Evolutionary conservation across 75 land plant species (phyloP).

Genomic region (Adiantum capillusveneris): DNA sequence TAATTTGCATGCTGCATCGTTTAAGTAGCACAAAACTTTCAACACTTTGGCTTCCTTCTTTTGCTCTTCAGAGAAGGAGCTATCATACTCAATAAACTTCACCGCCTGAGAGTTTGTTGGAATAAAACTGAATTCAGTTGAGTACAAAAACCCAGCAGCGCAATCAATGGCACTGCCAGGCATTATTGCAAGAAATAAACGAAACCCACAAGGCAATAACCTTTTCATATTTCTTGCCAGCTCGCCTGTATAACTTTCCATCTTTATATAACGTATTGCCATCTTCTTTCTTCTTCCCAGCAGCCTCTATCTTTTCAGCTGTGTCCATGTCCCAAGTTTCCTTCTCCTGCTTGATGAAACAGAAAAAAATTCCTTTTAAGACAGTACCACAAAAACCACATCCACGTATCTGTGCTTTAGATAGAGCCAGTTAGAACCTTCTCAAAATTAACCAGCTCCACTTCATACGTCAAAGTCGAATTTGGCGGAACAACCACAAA

Average conservation of each 20-base stretch:
- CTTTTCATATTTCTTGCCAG: slow-evolving; percentile 45
- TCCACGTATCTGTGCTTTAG: background rate
- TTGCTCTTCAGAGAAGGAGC: slow-evolving; percentile 49
- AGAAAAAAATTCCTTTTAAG: background rate
- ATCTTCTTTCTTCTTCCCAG: slow-evolving; percentile 48
- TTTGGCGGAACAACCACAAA: slow-evolving; percentile 47
- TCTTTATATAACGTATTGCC: slow-evolving; percentile 41
- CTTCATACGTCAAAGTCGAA: slow-evolving; percentile 53
- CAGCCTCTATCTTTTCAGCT: slow-evolving; percentile 50
- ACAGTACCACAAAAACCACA: background rate
- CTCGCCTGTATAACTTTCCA: slow-evolving; percentile 40
- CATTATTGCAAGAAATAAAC: too few species aligned
- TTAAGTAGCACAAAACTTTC: slow-evolving; percentile 56
- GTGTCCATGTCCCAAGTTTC: slow-evolving; percentile 67
- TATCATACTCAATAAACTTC: slow-evolving; percentile 52
- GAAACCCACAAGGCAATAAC: too few species aligned
- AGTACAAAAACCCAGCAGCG: too few species aligned
- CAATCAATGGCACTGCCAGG: too few species aligned
- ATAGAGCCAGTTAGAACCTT: slow-evolving; percentile 24
- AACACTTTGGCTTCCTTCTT: slow-evolving; percentile 52
- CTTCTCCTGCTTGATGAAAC: slow-evolving; percentile 40
- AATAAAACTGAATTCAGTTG: too few species aligned
- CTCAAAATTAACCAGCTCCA: slow-evolving; percentile 56
- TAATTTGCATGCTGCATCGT: slow-evolving; percentile 67
- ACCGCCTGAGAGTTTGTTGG: slow-evolving; percentile 68